Conservation (phyloP, 306 rosid genomes). For the Senna siamea region DNA sequence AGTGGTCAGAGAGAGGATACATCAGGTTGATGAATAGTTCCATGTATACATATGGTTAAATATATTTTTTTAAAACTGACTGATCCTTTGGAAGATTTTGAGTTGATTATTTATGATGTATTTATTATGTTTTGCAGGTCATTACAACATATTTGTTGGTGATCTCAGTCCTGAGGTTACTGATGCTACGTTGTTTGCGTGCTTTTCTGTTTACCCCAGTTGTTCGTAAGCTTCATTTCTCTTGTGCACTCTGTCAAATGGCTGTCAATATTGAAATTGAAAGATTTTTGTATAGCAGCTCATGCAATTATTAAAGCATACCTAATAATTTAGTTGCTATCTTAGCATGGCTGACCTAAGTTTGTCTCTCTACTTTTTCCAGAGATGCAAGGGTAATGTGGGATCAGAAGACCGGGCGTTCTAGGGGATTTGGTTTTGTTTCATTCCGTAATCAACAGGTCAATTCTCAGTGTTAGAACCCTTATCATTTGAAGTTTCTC, state of each 20-base stretch:
- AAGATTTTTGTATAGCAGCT: background rate
- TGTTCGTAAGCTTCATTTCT: slow-evolving; percentile 87
- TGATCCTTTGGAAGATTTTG: slow-evolving; percentile 12
- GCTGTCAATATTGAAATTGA: background rate
- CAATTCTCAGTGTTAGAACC: slow-evolving; percentile 10
- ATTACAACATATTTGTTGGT: slow-evolving; percentile 94
- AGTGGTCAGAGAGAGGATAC: slow-evolving; percentile 99
- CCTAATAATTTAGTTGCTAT: slow-evolving; percentile 11
- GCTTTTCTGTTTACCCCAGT: slow-evolving; percentile 91
- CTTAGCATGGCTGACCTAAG: slow-evolving; percentile 3
- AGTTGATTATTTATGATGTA: slow-evolving; percentile 25
- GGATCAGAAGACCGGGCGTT: slow-evolving; percentile 99
- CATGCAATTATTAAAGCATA: slow-evolving; percentile 7
- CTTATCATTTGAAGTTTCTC: background rate
- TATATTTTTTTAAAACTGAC: slow-evolving; percentile 9
- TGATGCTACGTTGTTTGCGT: slow-evolving; percentile 93
- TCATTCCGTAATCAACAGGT: slow-evolving; percentile 96
- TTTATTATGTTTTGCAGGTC: slow-evolving; percentile 66
- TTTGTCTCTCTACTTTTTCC: slow-evolving; percentile 39
- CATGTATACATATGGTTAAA: background rate
- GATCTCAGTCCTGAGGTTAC: slow-evolving; percentile 99
- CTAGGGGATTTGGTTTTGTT: slow-evolving; percentile 98
- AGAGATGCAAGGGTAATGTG: slow-evolving; percentile 99
- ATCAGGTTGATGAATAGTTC: slow-evolving; percentile 64
- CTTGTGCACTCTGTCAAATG: slow-evolving; percentile 16